phyloP scores from a whole-genome alignment of 2,329 filamentous ascomycete genomes.

The Truncatella angustata region DNA sequence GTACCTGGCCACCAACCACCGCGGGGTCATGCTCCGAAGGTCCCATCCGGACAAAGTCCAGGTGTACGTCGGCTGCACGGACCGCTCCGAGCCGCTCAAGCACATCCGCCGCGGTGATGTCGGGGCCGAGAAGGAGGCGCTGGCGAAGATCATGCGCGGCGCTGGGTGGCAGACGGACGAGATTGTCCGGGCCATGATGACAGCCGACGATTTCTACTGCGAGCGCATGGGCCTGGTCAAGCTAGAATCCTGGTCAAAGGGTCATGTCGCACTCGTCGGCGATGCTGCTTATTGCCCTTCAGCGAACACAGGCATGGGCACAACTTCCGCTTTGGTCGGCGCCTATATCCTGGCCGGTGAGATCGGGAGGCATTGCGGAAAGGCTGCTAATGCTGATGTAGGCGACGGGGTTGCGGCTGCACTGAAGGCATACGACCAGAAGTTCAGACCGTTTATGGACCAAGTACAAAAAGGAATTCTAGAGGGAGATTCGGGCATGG shows the following conservation, averaged over 20 bases:
- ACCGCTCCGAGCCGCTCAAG: slow-evolving; percentile 1
- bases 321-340: slow-evolving; percentile 44
- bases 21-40: slow-evolving; percentile 37
- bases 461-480: slow-evolving; percentile 32
- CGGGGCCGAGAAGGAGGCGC: slow-evolving; percentile 19
- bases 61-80: slow-evolving; percentile 32
- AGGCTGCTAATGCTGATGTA: not conserved
- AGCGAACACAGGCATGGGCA: slow-evolving; percentile 50
- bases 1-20: slow-evolving; percentile 32
- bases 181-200: slow-evolving; percentile 15
- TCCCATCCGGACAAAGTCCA: slow-evolving; percentile 31
- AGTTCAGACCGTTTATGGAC: slow-evolving; percentile 42
- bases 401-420: slow-evolving; percentile 22
- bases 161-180: slow-evolving; percentile 17
- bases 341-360: slow-evolving; percentile 59
- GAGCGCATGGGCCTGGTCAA: slow-evolving; percentile 44
- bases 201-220: slow-evolving; percentile 45
- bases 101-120: slow-evolving; percentile 9
- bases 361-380: slow-evolving; percentile 28
- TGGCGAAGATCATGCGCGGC: slow-evolving; percentile 30
- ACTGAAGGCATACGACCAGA: slow-evolving; percentile 40
- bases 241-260: slow-evolving; percentile 39
- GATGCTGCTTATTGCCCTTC: slow-evolving; percentile 53
- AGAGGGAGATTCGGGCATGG: slow-evolving; percentile 14
- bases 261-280: slow-evolving; percentile 49